A percentile compares a stretch with the other conserved stretches of the same genome.
These are phyloP conservation scores for Fusarium fujikuroi DNA, from an alignment of 2,329 filamentous ascomycete genomes.

Conservation along the genomic window DNA sequence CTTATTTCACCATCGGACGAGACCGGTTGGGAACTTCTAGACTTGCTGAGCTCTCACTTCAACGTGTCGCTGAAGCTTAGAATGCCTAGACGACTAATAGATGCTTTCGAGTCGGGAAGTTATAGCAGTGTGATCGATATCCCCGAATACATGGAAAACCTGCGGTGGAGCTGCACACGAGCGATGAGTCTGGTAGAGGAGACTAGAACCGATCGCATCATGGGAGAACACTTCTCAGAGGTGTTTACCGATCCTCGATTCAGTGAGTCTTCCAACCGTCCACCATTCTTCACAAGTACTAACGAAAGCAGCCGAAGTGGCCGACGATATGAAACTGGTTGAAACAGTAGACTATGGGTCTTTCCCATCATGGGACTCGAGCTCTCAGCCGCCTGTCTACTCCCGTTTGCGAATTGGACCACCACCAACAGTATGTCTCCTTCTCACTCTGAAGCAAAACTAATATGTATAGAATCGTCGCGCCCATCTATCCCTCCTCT, in stretches of 20 bases:
- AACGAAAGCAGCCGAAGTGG: slow-evolving; percentile 52
- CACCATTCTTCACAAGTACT: background rate
- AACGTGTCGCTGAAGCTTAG: slow-evolving; percentile 57
- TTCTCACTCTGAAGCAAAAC: background rate
- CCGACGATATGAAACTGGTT: slow-evolving; percentile 52
- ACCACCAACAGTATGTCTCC: slow-evolving; percentile 57
- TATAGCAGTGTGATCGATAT: slow-evolving; percentile 63
- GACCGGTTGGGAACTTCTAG: slow-evolving; percentile 51
- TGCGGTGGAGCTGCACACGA: slow-evolving; percentile 62
- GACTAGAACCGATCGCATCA: slow-evolving; percentile 56
- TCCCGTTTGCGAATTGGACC: slow-evolving; percentile 62
- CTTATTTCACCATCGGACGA: slow-evolving; percentile 49
- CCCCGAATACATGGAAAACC: slow-evolving; percentile 55
- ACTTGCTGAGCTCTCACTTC: slow-evolving; percentile 60
- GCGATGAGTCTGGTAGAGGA: slow-evolving; percentile 65
- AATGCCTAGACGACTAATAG: slow-evolving; percentile 55
- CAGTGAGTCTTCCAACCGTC: slow-evolving; percentile 50
- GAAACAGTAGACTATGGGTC: slow-evolving; percentile 64
- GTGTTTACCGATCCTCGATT: slow-evolving; percentile 58
- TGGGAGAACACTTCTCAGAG: slow-evolving; percentile 54
- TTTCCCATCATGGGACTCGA: slow-evolving; percentile 60
- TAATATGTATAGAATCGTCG: slow-evolving; percentile 56
- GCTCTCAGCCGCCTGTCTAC: slow-evolving; percentile 52
- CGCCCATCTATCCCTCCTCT: slow-evolving; percentile 59
- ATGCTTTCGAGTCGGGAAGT: slow-evolving; percentile 61